Conservation (phyloP, 371 early-diverging fungal genomes). For the Gilbertella persicaria region DNA sequence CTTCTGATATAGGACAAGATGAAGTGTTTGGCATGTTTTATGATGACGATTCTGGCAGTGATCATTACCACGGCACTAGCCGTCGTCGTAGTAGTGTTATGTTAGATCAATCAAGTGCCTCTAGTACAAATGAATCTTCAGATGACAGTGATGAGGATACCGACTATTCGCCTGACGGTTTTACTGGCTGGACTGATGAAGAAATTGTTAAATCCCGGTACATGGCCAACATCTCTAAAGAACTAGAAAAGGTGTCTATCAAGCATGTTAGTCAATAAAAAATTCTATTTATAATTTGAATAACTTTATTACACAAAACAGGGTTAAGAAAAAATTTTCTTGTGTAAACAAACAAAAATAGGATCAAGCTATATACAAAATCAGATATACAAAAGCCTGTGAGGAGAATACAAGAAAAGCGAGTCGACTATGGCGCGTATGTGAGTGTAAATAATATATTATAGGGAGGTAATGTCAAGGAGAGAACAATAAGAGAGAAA, state of each 20-base stretch:
- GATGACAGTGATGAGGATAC: conserved; percentile 26
- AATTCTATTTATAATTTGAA: not conserved
- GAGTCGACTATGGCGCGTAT: no score
- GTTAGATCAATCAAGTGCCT: conserved; percentile 7
- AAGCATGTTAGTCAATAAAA: not conserved
- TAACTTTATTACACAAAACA: not conserved
- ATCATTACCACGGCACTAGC: conserved; percentile 1
- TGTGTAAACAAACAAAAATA: not conserved
- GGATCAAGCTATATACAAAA: not conserved
- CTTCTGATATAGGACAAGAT: conserved; percentile 31
- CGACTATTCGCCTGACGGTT: conserved; percentile 17
- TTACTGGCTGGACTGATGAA: conserved; percentile 52
- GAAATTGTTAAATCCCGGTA: conserved; percentile 39
- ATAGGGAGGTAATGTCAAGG: no score
- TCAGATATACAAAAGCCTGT: no score
- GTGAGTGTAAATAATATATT: no score
- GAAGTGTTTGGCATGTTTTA: conserved; percentile 50
- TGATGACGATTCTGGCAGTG: conserved; percentile 31
- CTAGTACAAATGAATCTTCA: conserved; percentile 4
- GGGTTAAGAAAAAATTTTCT: not conserved
- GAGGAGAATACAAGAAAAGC: no score
- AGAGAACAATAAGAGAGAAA: not conserved
- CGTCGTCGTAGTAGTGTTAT: conserved; percentile 6
- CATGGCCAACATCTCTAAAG: conserved; percentile 23
- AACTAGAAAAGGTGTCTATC: conserved; percentile 21